phyloP scores from a whole-genome alignment of 2,329 filamentous ascomycete genomes.

The Trichothecium sympodiale region DNA sequence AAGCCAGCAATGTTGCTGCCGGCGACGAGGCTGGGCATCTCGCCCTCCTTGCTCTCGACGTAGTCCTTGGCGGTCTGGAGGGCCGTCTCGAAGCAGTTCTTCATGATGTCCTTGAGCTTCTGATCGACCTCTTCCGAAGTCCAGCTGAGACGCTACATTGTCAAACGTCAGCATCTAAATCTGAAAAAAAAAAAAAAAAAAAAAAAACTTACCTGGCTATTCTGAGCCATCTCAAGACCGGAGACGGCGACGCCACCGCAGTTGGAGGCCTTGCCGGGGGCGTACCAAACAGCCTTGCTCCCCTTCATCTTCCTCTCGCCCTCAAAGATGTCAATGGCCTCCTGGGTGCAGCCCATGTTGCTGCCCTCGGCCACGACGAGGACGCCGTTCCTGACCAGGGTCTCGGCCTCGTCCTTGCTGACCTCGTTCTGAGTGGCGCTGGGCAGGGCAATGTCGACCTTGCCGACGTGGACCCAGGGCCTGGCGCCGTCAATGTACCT shows the following conservation, averaged over 20 bases:
- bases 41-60: constrained; percentile 64
- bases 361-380: constrained; percentile 90
- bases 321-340: constrained; percentile 90
- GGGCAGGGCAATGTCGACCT: constrained; percentile 84
- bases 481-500: constrained; percentile 79
- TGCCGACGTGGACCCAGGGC: constrained; percentile 83
- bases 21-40: constrained; percentile 81
- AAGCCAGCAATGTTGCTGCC: constrained; percentile 97
- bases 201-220: constrained; percentile 57
- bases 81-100: constrained; percentile 82
- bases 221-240: constrained; percentile 98
- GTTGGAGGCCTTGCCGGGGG: constrained; percentile 93
- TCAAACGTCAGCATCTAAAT: not conserved
- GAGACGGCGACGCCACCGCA: constrained; percentile 95
- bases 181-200: constrained; percentile 1
- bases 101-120: constrained; percentile 91
- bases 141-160: constrained; percentile 65
- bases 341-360: constrained; percentile 98
- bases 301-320: constrained; percentile 60
- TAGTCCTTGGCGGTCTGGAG: constrained; percentile 85
- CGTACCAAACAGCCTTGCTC: constrained; percentile 75
- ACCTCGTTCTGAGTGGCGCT: constrained; percentile 98
- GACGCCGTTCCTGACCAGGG: constrained; percentile 63
- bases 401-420: constrained; percentile 77
- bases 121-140: constrained; percentile 79